Evolutionary conservation across 2,329 filamentous ascomycete species (phyloP), one percentile per base, ranked within the genome.

Genomic region (Hypoxylon sp.): DNA sequence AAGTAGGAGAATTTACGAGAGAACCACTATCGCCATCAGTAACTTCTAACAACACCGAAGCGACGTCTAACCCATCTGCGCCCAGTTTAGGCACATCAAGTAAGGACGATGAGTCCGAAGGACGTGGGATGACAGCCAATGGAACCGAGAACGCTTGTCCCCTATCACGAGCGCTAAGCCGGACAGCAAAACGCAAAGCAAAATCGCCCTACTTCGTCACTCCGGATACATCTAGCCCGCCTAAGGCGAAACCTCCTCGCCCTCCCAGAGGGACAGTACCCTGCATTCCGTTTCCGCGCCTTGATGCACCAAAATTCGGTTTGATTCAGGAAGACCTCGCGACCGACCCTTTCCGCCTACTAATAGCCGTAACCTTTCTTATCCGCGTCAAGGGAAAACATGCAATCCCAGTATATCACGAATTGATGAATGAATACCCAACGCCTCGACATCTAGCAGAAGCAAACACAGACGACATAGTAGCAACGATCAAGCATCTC

Each of bases 311-410:
- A 0, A 79, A 76, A 5, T 97, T 97, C 76, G 94, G 94, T 0
- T 85, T 98, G 1, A 89, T 97, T 39, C 94, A 98, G 78, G 94
- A 97, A 77, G 87, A 90, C 70, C 87, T 97, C 14, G 89, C 90
- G 1, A 80, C 87, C 54, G 86, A 94, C 63, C 92, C 94, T 0
- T 97, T 97, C 78, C 90, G 90, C 71, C 87, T 98, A 1, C 86
- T 97, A 1, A 84, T 97, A 31, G 94, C 92, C 11, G 90, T 94
- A 4, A 94, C 93, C 0, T 94, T 97, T 74, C 88, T 97, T 31
- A 95, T 95, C 78, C 90, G 92, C 66, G 97, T 94, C 0, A 85
- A 88, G 2, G 94, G 93, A 10, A 86, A 84, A 51, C 85, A 88
- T 9, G 93, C 94, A 3, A 90, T 96, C 29, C 94, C 94, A 0